phyloP scores from a whole-genome alignment of 2,329 filamentous ascomycete species.

The Coleophoma eucalyptorum region DNA sequence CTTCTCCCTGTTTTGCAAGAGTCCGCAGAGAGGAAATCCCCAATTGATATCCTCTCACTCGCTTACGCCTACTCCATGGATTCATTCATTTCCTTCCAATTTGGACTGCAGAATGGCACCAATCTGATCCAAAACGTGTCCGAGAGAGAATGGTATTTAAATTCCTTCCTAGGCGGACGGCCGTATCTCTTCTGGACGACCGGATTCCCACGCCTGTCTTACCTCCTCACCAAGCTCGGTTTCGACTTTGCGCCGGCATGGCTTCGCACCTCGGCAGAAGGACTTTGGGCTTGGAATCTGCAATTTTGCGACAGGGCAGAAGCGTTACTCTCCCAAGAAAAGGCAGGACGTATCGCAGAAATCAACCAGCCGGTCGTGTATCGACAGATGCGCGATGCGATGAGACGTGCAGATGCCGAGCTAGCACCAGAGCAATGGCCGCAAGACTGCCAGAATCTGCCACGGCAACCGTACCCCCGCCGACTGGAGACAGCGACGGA shows the following conservation, averaged over 20 bases:
- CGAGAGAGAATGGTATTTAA: not conserved
- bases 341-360: not conserved
- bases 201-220: not conserved
- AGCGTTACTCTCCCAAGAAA: not conserved
- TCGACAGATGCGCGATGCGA: conserved; percentile 1
- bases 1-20: conserved; percentile 50
- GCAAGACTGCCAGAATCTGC: not conserved
- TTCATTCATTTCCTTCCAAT: conserved; percentile 1
- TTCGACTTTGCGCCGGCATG: not conserved
- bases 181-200: not conserved
- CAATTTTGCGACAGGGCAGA: not conserved
- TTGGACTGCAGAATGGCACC: not conserved
- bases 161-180: not conserved
- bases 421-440: not conserved
- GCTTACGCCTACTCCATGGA: not conserved
- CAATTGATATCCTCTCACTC: conserved; percentile 50
- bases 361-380: conserved; percentile 2
- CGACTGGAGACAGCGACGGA: conserved; percentile 1
- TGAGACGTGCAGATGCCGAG: not conserved
- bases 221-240: not conserved
- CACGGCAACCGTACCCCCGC: not conserved
- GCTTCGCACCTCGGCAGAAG: not conserved
- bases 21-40: conserved; percentile 7
- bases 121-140: not conserved
- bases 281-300: not conserved